phyloP scores from a whole-genome alignment of 164 flowering plant species.

The Berberis vulgaris region DNA sequence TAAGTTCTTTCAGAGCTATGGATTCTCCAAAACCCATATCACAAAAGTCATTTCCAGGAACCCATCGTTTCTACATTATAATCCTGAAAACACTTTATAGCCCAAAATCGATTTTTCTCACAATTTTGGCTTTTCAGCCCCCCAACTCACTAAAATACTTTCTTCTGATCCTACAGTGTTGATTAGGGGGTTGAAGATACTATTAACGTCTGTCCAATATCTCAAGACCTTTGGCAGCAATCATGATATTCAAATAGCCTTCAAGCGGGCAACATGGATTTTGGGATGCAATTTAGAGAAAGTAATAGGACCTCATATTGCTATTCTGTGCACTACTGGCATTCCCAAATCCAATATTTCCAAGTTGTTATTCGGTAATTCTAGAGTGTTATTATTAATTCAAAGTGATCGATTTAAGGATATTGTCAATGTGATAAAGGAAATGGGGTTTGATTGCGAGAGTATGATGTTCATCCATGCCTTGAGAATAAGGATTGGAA shows the following conservation, averaged over 20 bases:
- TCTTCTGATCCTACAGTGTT: constrained; percentile 5
- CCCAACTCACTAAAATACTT: constrained; percentile 2
- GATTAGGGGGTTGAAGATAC: constrained; percentile 11
- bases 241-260: constrained; percentile 1
- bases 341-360: constrained; percentile 5
- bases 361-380: neutral
- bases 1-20: too few relatives aligned
- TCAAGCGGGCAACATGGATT: neutral
- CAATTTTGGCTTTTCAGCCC: neutral
- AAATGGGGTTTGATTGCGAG: constrained; percentile 3
- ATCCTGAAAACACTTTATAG: too few relatives aligned
- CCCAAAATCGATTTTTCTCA: too few relatives aligned
- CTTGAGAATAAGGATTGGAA: neutral
- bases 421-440: neutral
- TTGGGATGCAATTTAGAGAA: neutral
- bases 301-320: constrained; percentile 4
- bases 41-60: too few relatives aligned
- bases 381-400: neutral
- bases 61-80: too few relatives aligned
- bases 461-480: neutral
- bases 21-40: too few relatives aligned
- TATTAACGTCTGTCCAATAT: constrained; percentile 12
- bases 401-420: neutral
- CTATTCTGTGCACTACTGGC: constrained; percentile 14
- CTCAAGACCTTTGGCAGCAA: constrained; percentile 11